phyloP scores from a whole-genome alignment of 345 rosid genomes.

The Eucalyptus sideroxylon region DNA sequence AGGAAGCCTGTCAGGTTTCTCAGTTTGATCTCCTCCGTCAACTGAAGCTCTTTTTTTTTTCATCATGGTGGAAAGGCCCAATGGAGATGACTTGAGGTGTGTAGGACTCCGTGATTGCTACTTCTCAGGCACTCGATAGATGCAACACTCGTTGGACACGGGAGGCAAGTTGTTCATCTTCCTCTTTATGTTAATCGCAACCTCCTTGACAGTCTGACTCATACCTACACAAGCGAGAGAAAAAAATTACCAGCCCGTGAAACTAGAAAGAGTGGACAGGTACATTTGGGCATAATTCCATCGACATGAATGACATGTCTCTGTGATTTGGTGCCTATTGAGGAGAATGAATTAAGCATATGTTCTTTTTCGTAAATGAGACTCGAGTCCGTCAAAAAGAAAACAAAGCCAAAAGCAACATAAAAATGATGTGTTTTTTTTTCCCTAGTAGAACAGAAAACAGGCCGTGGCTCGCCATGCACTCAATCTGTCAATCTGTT shows the following conservation, averaged over 20 bases:
- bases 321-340: no score
- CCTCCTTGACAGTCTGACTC: neutral
- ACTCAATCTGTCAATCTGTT: neutral
- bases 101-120: neutral
- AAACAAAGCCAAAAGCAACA: neutral
- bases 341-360: neutral
- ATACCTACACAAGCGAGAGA: neutral
- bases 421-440: neutral
- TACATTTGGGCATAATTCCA: no score
- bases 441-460: neutral
- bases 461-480: rapidly evolving
- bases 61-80: slow-evolving; percentile 5
- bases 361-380: no score
- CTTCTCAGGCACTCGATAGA: neutral
- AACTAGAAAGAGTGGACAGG: neutral
- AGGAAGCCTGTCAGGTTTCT: neutral
- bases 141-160: no score
- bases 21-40: slow-evolving; percentile 11
- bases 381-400: neutral
- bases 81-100: slow-evolving; percentile 5
- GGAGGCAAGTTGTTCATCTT: neutral
- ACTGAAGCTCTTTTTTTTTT: neutral
- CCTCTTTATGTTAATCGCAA: neutral
- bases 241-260: neutral
- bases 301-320: no score